A percentile compares a stretch with the other conserved stretches of the same genome.
These are phyloP conservation scores for Curvularia spicifera DNA, from an alignment of 2,329 filamentous ascomycete genomes.

Conservation along the genomic window DNA sequence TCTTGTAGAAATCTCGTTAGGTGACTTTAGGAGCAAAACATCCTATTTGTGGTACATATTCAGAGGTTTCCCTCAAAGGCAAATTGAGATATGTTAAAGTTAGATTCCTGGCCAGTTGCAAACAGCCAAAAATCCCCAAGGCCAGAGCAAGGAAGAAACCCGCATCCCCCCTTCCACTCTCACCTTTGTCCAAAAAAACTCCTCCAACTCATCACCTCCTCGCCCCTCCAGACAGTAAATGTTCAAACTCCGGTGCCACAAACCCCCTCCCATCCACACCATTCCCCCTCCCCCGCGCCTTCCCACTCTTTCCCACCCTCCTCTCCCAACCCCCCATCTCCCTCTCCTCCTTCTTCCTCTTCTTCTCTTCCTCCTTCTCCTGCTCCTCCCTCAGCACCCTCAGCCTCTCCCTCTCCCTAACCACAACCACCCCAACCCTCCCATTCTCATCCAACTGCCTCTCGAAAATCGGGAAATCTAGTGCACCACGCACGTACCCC, in stretches of 20 bases:
- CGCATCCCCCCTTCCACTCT: background rate
- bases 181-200: no score
- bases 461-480: constrained; percentile 14
- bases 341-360: background rate
- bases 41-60: background rate
- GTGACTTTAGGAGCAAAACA: background rate
- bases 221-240: constrained; percentile 1
- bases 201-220: background rate
- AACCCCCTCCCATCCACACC: constrained; percentile 3
- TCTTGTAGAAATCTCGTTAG: background rate
- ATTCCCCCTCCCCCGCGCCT: background rate
- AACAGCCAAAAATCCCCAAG: no score
- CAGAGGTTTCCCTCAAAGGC: background rate
- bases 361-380: background rate
- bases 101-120: no score
- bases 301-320: no score
- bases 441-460: background rate
- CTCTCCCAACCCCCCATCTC: no score
- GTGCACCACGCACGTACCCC: constrained; percentile 18
- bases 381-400: background rate
- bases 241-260: constrained; percentile 10
- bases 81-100: background rate
- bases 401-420: background rate
- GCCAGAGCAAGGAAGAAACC: background rate
- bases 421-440: background rate